Conservation (phyloP, 179 eudicot species). For the Patellifolia procumbens region DNA sequence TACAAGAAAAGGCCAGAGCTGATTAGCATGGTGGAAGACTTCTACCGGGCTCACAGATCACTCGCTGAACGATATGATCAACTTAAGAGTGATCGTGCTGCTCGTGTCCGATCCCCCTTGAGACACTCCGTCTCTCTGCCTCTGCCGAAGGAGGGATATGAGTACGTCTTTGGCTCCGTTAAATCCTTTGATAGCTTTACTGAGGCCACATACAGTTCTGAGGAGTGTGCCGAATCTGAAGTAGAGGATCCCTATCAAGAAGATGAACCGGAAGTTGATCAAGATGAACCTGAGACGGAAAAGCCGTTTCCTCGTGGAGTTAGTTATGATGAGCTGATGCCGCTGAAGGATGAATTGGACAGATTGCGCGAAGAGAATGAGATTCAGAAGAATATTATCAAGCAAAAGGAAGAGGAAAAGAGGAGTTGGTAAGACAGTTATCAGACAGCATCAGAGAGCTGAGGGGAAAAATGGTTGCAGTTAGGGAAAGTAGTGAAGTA, state of each 20-base stretch:
- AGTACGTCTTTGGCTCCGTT: slow-evolving; percentile 30
- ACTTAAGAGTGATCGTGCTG: slow-evolving; percentile 49
- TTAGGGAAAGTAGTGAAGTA: not conserved
- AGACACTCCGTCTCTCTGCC: slow-evolving; percentile 46
- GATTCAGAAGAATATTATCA: slow-evolving; percentile 24
- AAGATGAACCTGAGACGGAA: slow-evolving; percentile 18
- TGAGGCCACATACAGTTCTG: slow-evolving; percentile 56
- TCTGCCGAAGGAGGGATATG: slow-evolving; percentile 35
- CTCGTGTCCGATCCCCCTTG: slow-evolving; percentile 54
- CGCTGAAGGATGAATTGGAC: slow-evolving; percentile 38
- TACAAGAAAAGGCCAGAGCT: slow-evolving; percentile 93
- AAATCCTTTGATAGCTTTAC: slow-evolving; percentile 58
- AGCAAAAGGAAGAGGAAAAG: slow-evolving; percentile 22
- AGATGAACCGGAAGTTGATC: slow-evolving; percentile 13
- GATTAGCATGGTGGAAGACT: slow-evolving; percentile 74
- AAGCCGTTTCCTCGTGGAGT: slow-evolving; percentile 22
- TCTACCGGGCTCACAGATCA: slow-evolving; percentile 81
- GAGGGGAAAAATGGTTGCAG: slow-evolving; percentile 13
- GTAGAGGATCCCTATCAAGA: slow-evolving; percentile 76
- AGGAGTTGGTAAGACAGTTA: slow-evolving; percentile 21
- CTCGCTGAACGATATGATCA: slow-evolving; percentile 84
- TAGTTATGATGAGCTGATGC: slow-evolving; percentile 32
- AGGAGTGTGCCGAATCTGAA: slow-evolving; percentile 63
- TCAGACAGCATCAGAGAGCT: slow-evolving; percentile 19
- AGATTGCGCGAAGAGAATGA: slow-evolving; percentile 29